Percentiles rank a stretch among this genome's conserved stretches.
Evolutionary conservation across 2,329 filamentous ascomycete genomes (phyloP).

Genomic region (Lasiodiplodia theobromae): DNA sequence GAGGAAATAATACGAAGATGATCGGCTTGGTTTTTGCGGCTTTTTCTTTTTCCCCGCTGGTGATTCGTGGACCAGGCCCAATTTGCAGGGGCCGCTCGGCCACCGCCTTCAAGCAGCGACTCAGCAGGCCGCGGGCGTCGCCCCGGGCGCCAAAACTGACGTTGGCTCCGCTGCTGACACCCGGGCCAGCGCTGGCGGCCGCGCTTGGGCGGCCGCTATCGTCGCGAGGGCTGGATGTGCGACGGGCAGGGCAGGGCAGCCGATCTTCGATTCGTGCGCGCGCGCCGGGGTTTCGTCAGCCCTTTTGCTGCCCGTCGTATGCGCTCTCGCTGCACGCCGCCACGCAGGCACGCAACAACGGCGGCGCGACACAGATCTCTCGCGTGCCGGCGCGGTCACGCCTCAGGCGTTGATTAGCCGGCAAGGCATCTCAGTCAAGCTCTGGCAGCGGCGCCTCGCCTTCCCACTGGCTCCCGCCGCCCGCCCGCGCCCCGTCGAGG

Average conservation of each 20-base stretch:
- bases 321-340: constrained; percentile 14
- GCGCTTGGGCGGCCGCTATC: constrained; percentile 21
- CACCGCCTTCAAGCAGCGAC: constrained; percentile 24
- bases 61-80: constrained; percentile 26
- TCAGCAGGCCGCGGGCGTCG: constrained; percentile 26
- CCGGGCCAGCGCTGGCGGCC: constrained; percentile 18
- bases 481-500: constrained; percentile 25
- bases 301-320: constrained; percentile 9
- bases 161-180: constrained; percentile 26
- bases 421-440: constrained; percentile 16
- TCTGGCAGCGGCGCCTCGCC: constrained; percentile 25
- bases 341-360: constrained; percentile 28
- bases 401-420: constrained; percentile 25
- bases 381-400: constrained; percentile 22
- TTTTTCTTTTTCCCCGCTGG: constrained; percentile 29
- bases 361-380: constrained; percentile 27
- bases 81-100: constrained; percentile 27
- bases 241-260: constrained; percentile 12
- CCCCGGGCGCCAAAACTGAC: constrained; percentile 27
- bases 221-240: constrained; percentile 26
- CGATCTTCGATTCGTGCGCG: constrained; percentile 30
- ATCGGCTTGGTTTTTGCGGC: constrained; percentile 28
- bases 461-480: constrained; percentile 31
- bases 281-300: constrained; percentile 20
- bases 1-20: constrained; percentile 29